Percentiles rank a stretch among this genome's conserved stretches.
These are phyloP conservation scores for Penicillium sp. DNA, from an alignment of 2,329 filamentous ascomycete species.

Conservation along the genomic window DNA sequence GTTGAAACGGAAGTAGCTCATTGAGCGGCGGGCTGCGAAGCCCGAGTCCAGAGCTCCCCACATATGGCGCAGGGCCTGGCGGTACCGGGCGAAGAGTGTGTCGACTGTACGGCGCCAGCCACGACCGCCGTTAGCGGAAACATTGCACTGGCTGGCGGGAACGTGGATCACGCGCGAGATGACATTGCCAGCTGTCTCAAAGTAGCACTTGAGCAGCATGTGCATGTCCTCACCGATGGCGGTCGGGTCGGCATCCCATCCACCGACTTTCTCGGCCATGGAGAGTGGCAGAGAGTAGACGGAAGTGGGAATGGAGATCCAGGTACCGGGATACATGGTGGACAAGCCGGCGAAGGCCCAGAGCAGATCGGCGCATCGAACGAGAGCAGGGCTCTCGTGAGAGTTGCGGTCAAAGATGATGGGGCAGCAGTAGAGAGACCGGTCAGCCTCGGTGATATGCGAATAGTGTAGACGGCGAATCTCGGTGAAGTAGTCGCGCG, in stretches of 20 bases:
- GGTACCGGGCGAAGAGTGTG: constrained; percentile 70
- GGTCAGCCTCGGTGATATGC: constrained; percentile 47
- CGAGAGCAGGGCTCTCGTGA: constrained; percentile 69
- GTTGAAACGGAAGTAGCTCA: constrained; percentile 33
- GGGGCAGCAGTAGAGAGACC: constrained; percentile 71
- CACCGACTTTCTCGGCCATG: constrained; percentile 70
- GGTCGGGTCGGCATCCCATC: constrained; percentile 73
- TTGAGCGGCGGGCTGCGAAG: constrained; percentile 64
- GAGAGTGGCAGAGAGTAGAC: constrained; percentile 74
- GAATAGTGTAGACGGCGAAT: constrained; percentile 68
- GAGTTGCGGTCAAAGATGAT: constrained; percentile 78
- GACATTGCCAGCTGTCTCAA: constrained; percentile 72
- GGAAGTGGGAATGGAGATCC: constrained; percentile 72
- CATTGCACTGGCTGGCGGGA: constrained; percentile 75
- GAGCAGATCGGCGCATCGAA: constrained; percentile 73
- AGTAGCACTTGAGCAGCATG: constrained; percentile 81
- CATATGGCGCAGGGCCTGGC: constrained; percentile 76
- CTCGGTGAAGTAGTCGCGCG: constrained; percentile 69
- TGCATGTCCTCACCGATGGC: constrained; percentile 78
- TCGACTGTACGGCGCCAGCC: constrained; percentile 55
- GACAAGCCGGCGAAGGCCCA: constrained; percentile 76
- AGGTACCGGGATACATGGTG: constrained; percentile 68
- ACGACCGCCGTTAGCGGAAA: constrained; percentile 63
- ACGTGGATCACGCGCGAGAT: constrained; percentile 68
- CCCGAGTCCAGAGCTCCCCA: constrained; percentile 75